Base-by-base conservation (phyloP, 768 basidiomycete genomes). In the Suillus ampliporus region DNA sequence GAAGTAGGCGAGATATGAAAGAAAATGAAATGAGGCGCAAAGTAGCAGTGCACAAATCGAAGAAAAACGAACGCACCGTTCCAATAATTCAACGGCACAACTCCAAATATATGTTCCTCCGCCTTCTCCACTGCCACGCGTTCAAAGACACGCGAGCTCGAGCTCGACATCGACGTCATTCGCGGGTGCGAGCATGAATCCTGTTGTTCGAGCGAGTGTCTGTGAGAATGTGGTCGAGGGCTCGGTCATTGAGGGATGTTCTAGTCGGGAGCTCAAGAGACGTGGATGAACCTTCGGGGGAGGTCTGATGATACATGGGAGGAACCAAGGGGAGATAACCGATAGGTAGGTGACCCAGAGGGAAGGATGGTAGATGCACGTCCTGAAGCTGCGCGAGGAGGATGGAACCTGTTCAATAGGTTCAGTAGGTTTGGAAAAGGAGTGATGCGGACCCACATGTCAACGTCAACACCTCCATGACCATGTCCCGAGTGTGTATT, bases 41-140 rank as follows among this genome's bases (percentile, higher is more conserved):
- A 21, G 26, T 14, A 5, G 14, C 26, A 34, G n/a, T 31, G 17
- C 19, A n/a, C 7, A 37, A 28, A 37, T 34, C 34, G 23, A 44
- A 34, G 35, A 59, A 17, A 46, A 1, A 47, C n/a, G n/a, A n/a
- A n/a, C 58, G 34, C 58, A 60, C 58, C 48, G 11, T 34, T 48
- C 58, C 58, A 60, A 37, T 60, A 47, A 17, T 60, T 60, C 31
- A 60, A 9, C 14, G 53, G 17, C 5, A 60, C 58, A 34, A 53
- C 58, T 26, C 58, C 58, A 23, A 60, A 60, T 28, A 60, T 60
- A 38, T 60, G 58, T 11, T 60, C 48, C 34, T 60, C 58, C 1
- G 58, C 48, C 35, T 60, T 48, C 14, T 44, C 48, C 23, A 60
- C 37, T 7, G 58, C 34, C 19, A 60, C n/a, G 7, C 58, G 58